Evolutionary conservation across 768 basidiomycete genomes (phyloP), one percentile per base, ranked within the genome.

Genomic region (Melanogaster broomeanus): DNA sequence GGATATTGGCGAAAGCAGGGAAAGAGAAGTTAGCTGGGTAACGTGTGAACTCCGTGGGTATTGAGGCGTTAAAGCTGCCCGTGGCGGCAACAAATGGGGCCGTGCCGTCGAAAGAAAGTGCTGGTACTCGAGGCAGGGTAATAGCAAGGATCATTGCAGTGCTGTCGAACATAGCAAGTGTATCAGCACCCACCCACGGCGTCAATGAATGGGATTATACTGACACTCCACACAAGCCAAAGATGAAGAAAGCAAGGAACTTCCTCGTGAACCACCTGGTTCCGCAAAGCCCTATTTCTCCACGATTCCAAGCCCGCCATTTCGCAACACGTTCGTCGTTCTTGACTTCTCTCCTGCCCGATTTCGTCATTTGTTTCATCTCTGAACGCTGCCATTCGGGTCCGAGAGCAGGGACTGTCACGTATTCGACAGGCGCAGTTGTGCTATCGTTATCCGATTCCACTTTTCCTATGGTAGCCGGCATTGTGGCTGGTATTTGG

Each of bases 341-440:
- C 64, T 82, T 82, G 44, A 79, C 74, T 68, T 91, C 87, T 25
- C 79, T 75, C 63, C 80, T 81, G 5, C 82, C 89, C 2, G 83
- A 72, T 61, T 85, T 87, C 1, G 87, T 88, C 81, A 92, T 88
- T 33, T 80, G 79, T 42, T 78, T 80, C 67, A 97, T 70, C 66
- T 98, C 94, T 18, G 79, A 73, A 44, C 84, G 83, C 22, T 80
- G 80, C 94, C 94, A 98, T 72, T 98, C 94, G 0, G 94, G 74
- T 18, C 94, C 94, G 3, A 98, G 77, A 2, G 90, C 90, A 3
- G 94, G 94, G 0, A 97, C 92, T 1, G 94, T 96, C 39, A 96
- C 87, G 67, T 95, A 77, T 69, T 98, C 94, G 21, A 93, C 89
- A 3, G 81, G 83, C 10, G 75, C 74, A 4, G 60, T 49, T 16